Evolutionary conservation across 352 stramenopile species (phyloP).

Genomic region (Phytophthora sp.): DNA sequence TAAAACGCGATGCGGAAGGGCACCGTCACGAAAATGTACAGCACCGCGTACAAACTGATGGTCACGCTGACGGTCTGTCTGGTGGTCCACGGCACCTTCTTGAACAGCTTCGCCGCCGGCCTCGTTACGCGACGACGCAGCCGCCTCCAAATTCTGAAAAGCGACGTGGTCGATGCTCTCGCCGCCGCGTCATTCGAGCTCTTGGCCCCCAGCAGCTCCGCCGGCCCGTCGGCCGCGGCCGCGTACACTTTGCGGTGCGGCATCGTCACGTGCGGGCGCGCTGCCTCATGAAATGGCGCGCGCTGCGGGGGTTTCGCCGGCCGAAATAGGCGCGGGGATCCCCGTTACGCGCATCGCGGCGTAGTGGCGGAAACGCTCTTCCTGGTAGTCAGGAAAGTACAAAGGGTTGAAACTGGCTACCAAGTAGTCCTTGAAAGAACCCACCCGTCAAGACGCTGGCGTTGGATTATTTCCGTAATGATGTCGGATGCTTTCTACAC

Average conservation of each 20-base stretch:
- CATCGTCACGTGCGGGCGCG: slow-evolving; percentile 6
- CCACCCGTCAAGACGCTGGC: too few species aligned
- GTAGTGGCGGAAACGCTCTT: too few species aligned
- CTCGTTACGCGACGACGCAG: slow-evolving; percentile 7
- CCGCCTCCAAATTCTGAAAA: slow-evolving; percentile 8
- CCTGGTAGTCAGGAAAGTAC: too few species aligned
- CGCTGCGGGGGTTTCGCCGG: too few species aligned
- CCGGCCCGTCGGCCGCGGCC: not conserved
- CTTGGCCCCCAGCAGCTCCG: not conserved
- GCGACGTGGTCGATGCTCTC: not conserved
- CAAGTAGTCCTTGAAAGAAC: too few species aligned
- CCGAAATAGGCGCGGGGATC: too few species aligned
- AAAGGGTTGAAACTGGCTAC: too few species aligned
- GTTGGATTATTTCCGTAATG: too few species aligned
- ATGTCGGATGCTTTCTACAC: too few species aligned
- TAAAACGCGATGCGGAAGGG: slow-evolving; percentile 35
- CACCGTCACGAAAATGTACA: slow-evolving; percentile 33
- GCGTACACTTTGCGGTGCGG: slow-evolving; percentile 32
- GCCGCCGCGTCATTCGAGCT: too few species aligned
- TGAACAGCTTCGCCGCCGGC: slow-evolving; percentile 12
- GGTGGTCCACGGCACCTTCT: slow-evolving; percentile 22
- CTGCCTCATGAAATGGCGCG: not conserved
- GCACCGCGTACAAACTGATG: slow-evolving; percentile 13
- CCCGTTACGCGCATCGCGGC: too few species aligned
- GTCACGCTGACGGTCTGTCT: slow-evolving; percentile 19